Evolutionary conservation across 495 filamentous ascomycete species (phyloP).

Genomic region (Parmelia sp.): DNA sequence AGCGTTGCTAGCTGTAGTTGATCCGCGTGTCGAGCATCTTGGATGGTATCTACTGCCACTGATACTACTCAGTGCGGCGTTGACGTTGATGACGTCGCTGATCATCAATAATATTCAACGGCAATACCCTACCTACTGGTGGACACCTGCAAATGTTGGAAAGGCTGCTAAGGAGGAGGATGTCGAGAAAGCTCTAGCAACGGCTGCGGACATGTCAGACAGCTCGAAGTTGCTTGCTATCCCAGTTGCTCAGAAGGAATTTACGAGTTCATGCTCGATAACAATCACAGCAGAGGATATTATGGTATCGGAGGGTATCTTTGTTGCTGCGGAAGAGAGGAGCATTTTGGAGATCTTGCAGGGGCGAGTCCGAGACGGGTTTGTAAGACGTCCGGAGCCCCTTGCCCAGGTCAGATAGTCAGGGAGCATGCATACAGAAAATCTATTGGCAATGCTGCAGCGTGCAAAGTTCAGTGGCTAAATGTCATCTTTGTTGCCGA

Average conservation of each 20-base stretch:
- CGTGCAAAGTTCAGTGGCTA: background rate
- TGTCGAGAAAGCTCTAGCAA: conserved; percentile 1
- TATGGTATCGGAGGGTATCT: background rate
- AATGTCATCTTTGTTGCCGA: no score
- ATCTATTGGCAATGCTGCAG: background rate
- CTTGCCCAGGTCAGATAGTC: background rate
- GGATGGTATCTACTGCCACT: conserved; percentile 71
- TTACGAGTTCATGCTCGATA: background rate
- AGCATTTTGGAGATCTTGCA: conserved; percentile 8
- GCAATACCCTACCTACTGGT: conserved; percentile 73
- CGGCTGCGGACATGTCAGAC: background rate
- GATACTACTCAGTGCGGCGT: conserved; percentile 53
- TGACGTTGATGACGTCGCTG: conserved; percentile 63
- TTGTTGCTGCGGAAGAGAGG: conserved; percentile 9
- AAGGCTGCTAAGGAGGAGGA: background rate
- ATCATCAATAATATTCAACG: conserved; percentile 72
- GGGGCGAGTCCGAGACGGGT: background rate
- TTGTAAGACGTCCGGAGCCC: background rate
- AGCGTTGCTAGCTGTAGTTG: conserved; percentile 67
- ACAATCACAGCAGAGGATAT: conserved; percentile 4
- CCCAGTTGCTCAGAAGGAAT: background rate
- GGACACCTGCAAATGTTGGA: conserved; percentile 32
- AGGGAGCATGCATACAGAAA: background rate
- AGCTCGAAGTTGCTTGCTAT: background rate
- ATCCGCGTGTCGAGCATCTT: conserved; percentile 47